A percentile compares a stretch with the other conserved stretches of the same genome.
phyloP scores from a whole-genome alignment of 129 eudicot genomes.

The Chrysanthemum seticuspe region DNA sequence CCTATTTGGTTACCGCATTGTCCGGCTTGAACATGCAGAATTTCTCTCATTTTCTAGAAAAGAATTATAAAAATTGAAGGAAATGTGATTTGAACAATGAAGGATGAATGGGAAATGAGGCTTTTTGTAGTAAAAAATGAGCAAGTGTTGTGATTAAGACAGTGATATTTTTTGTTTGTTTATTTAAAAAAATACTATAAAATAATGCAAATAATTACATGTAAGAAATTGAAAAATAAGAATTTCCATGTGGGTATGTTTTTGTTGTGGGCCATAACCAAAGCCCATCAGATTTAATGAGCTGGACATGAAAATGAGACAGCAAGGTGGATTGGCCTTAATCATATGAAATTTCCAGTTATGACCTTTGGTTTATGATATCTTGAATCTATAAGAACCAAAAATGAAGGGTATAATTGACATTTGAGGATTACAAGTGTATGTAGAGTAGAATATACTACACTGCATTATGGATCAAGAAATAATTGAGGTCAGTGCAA shows the following conservation, averaged over 20 bases:
- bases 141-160: constrained; percentile 34
- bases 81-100: constrained; percentile 21
- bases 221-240: constrained; percentile 27
- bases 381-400: not conserved
- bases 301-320: constrained; percentile 53
- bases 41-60: constrained; percentile 63
- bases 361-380: constrained; percentile 17
- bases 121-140: constrained; percentile 44
- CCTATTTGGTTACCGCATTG: constrained; percentile 95
- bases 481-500: constrained; percentile 21
- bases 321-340: constrained; percentile 37
- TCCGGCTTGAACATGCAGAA: constrained; percentile 83
- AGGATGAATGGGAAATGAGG: constrained; percentile 30
- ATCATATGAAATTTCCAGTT: constrained; percentile 17
- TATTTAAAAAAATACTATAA: not conserved
- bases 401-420: constrained; percentile 22
- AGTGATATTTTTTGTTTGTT: constrained; percentile 36
- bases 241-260: constrained; percentile 66
- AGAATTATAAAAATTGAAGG: not conserved
- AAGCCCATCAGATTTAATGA: constrained; percentile 37
- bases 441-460: constrained; percentile 36
- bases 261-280: constrained; percentile 44
- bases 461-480: constrained; percentile 22
- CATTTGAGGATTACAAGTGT: constrained; percentile 21
- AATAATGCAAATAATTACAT: constrained; percentile 30